phyloP scores from a whole-genome alignment of 495 filamentous ascomycete species.

The Penicillium daleae region DNA sequence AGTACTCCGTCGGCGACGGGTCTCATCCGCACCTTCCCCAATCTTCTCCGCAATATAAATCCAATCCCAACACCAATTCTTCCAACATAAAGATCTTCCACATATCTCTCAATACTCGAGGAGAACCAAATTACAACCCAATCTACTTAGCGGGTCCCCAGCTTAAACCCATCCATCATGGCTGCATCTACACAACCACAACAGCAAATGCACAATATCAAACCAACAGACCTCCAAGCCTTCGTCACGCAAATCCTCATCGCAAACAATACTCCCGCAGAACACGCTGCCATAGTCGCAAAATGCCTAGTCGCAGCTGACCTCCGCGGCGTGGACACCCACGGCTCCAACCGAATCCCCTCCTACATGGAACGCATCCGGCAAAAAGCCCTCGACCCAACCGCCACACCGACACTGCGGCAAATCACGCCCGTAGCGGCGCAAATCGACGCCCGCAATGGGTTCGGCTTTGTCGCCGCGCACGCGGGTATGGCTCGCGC shows the following conservation, averaged over 20 bases:
- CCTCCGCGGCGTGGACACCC: slow-evolving; percentile 76
- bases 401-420: slow-evolving; percentile 56
- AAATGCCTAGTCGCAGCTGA: slow-evolving; percentile 70
- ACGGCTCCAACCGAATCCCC: slow-evolving; percentile 76
- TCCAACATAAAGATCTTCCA: neutral
- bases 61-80: neutral
- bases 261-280: slow-evolving; percentile 58
- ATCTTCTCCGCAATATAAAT: slow-evolving; percentile 13
- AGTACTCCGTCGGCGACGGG: slow-evolving; percentile 13
- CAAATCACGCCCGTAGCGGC: slow-evolving; percentile 70
- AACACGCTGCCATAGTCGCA: slow-evolving; percentile 63
- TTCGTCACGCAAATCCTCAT: slow-evolving; percentile 55
- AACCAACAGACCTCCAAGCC: slow-evolving; percentile 25
- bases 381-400: slow-evolving; percentile 62
- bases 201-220: slow-evolving; percentile 35
- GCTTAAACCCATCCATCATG: slow-evolving; percentile 15
- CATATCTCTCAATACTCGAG: neutral
- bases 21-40: slow-evolving; percentile 15
- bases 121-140: neutral
- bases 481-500: slow-evolving; percentile 64
- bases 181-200: slow-evolving; percentile 21
- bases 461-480: slow-evolving; percentile 74
- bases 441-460: slow-evolving; percentile 68
- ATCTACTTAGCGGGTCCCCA: neutral
- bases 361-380: slow-evolving; percentile 75